Base-by-base conservation (phyloP, 108 stramenopile genomes). In the Mediolabrus comicus region DNA sequence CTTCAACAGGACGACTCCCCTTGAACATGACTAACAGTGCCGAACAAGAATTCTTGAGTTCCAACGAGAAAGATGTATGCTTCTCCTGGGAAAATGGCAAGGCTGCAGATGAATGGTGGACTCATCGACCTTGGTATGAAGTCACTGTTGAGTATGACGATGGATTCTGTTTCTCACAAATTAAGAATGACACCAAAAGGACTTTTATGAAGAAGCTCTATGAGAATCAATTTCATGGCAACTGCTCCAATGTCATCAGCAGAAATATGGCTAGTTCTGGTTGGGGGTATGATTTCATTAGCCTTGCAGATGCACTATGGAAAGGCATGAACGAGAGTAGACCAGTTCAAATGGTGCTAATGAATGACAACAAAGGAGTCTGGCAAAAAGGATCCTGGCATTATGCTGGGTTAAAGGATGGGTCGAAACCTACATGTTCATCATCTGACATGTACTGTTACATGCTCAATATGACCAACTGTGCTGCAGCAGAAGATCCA, bases 341-440 rank as follows among this genome's bases (percentile, higher is more conserved):
- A 13, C 53, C 53, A 28, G 53, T 54, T 54, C 53, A 54, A 54
- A 54, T 54, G 27, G 28, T 29, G 27, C 28, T 30, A 1, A 43
- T 14, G 14, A 43, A 43, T 14, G 41, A 14, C 14, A 13, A 54
- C 36, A 6, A 12, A 12, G 7, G 9, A 12, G 36, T 36, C 36
- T 8, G 36, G 36, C 4, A 36, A 8, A 8, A 8, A 36, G 36
- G 36, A 10, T n/a, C 27, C 22, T 68, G 67, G 67, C 56, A 58
- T 19, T 68, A 68, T 58, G 67, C 67, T 12, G 67, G 54, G 9
- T 26, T 36, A 27, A 58, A 57, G 34, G 67, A 68, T 58, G 67
- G 67, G 11, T 51, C 43, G 9, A 27, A 34, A 13, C 65, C 65
- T 16, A 51, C 16, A 4, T 65, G 65, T 65, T 30, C 30, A 12